Evolutionary conservation across 148 eudicot genomes (phyloP), one percentile per base, ranked within the genome.

Genomic region (Vaccinium myrtillus): DNA sequence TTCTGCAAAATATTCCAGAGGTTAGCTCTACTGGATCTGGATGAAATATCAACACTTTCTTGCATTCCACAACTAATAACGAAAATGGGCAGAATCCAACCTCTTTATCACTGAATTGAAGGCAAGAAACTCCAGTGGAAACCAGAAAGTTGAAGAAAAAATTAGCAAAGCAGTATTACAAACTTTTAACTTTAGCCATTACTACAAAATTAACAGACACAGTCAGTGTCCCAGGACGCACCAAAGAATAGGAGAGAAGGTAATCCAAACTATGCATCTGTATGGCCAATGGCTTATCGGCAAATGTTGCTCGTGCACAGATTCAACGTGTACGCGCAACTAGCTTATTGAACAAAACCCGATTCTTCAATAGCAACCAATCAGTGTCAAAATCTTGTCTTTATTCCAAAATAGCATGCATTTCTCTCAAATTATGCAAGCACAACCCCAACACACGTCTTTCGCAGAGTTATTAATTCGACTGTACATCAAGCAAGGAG

Each of bases 1-100:
- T 92, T 94, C 99, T 97, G 90, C 80, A 87, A 77, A 49, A 65
- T 75, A 78, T 71, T 6, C 36, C 61, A 48, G 78, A 58, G 56
- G 83, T 76, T 83, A 79, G 85, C 79, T 82, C 85, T 56, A 59
- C 7, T 11, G 39, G 8, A 87, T 83, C 75, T 58, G 59, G 83
- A 70, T 58, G 58, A 46, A 77, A 61, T 15, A 36, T 2, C n/a
- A 59, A 21, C 65, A 43, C 46, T 43, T 1, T 5, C 46, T 43
- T 43, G 46, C 6, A 43, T 43, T 43, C 46, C 46, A 43, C 5
- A 43, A 8, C 49, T 27, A 55, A 30, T 54, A 1, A 53, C 23
- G 10, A 1, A 18, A 5, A 78, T 14, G 81, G 54, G 23, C 13
- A 79, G 4, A 13, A 5, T 54, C 55, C 5, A 50, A 46, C 55